A percentile compares a stretch with the other conserved stretches of the same genome.
These are phyloP conservation scores for Kodamaea fukazawae DNA, from an alignment of 805 yeast species.

Conservation along the genomic window DNA sequence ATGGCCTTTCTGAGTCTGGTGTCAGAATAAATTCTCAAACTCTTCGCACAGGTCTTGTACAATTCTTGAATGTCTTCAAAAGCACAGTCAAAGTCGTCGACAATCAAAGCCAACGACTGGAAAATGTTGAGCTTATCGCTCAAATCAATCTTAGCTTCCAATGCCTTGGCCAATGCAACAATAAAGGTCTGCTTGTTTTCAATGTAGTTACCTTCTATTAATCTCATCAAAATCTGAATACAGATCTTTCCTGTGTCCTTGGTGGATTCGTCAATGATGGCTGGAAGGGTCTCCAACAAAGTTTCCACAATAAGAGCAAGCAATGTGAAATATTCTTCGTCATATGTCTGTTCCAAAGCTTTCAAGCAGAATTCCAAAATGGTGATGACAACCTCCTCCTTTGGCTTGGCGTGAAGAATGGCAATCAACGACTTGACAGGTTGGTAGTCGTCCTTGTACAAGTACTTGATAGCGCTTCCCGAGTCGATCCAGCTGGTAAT, in stretches of 20 bases:
- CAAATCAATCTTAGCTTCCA: constrained; percentile 51
- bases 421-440: constrained; percentile 56
- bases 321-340: constrained; percentile 44
- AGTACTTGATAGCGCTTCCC: constrained; percentile 46
- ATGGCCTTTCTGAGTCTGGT: constrained; percentile 60
- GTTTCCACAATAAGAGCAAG: constrained; percentile 58
- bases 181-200: constrained; percentile 56
- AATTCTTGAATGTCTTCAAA: constrained; percentile 49
- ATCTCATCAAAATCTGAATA: constrained; percentile 47
- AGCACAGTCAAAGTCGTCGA: constrained; percentile 51
- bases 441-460: constrained; percentile 53
- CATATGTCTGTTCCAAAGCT: constrained; percentile 35
- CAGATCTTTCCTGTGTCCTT: constrained; percentile 51
- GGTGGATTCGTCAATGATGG: constrained; percentile 40
- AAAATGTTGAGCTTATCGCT: constrained; percentile 57
- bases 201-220: constrained; percentile 58
- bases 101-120: constrained; percentile 52
- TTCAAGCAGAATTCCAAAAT: constrained; percentile 54
- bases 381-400: constrained; percentile 59
- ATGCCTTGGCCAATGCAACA: constrained; percentile 54
- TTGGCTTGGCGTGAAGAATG: constrained; percentile 57
- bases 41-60: constrained; percentile 50
- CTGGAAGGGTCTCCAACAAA: constrained; percentile 51
- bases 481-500: constrained; percentile 53
- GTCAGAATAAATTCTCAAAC: constrained; percentile 60